phyloP scores from a whole-genome alignment of 148 eudicot genomes.

The Pharnaceum exiguum region DNA sequence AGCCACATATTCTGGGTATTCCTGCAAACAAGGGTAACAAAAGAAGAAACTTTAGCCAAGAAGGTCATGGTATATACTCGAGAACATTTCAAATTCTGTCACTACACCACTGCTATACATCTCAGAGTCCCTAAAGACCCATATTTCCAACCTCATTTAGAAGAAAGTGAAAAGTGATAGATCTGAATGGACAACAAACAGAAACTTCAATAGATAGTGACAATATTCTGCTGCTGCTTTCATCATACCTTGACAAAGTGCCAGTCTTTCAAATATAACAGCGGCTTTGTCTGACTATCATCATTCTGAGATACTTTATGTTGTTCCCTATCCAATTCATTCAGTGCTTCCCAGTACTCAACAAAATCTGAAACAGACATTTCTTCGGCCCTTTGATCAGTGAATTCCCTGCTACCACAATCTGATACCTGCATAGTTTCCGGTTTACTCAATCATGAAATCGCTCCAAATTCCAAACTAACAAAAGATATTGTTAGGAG shows the following conservation, averaged over 20 bases:
- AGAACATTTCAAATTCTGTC: too few relatives aligned
- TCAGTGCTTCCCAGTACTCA: constrained; percentile 44
- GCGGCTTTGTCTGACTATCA: constrained; percentile 29
- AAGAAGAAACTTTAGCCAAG: neutral
- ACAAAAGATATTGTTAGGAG: constrained; percentile 12
- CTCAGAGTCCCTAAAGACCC: too few relatives aligned
- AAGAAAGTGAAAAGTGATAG: too few relatives aligned
- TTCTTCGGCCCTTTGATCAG: constrained; percentile 67
- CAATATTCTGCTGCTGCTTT: too few relatives aligned
- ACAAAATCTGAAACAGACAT: constrained; percentile 87
- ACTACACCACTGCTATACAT: too few relatives aligned
- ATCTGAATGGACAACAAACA: neutral
- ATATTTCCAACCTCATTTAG: too few relatives aligned
- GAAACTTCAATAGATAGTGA: too few relatives aligned
- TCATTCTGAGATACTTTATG: constrained; percentile 13
- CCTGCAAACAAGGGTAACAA: constrained; percentile 49
- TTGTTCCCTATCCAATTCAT: constrained; percentile 12
- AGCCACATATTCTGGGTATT: constrained; percentile 81
- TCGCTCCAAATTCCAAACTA: neutral
- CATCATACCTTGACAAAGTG: constrained; percentile 86
- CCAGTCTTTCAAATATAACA: constrained; percentile 92
- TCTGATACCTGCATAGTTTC: constrained; percentile 89
- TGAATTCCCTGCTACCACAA: constrained; percentile 62
- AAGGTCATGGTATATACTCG: neutral
- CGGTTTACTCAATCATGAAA: constrained; percentile 4